Evolutionary conservation across 176 grass and related monocot genomes (phyloP).

Genomic region (Ensete glaucum): DNA sequence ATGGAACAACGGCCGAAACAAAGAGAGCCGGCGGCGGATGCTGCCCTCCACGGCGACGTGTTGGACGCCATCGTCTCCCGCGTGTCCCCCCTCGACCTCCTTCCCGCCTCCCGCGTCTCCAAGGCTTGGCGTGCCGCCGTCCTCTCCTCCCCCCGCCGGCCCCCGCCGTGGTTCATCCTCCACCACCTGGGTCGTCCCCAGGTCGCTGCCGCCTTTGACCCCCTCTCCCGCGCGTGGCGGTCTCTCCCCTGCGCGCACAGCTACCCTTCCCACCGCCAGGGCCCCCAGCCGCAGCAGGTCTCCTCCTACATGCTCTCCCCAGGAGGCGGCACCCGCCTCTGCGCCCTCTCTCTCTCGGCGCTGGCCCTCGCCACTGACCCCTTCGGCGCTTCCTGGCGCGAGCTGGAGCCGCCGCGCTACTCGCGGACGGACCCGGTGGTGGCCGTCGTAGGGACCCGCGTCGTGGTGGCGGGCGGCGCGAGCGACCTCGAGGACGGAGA

Average conservation of each 20-base stretch:
- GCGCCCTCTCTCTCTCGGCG: slow-evolving; percentile 16
- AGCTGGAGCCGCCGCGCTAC: slow-evolving; percentile 18
- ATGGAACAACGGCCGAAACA: neutral
- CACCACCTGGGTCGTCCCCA: slow-evolving; percentile 3
- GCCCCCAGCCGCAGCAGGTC: neutral
- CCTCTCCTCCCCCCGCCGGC: slow-evolving; percentile 2
- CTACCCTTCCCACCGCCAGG: neutral
- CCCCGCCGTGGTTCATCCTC: neutral
- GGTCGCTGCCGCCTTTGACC: slow-evolving; percentile 20
- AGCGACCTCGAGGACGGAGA: slow-evolving; percentile 13
- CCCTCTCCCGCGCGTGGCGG: slow-evolving; percentile 12
- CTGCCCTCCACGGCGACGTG: slow-evolving; percentile 19
- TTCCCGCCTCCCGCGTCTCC: slow-evolving; percentile 22
- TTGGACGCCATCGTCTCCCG: slow-evolving; percentile 29
- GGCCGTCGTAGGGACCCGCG: slow-evolving; percentile 10
- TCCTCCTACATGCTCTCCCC: neutral
- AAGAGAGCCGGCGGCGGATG: neutral
- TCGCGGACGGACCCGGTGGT: slow-evolving; percentile 34
- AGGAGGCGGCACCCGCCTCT: slow-evolving; percentile 22
- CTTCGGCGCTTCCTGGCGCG: slow-evolving; percentile 21
- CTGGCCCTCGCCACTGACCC: slow-evolving; percentile 23
- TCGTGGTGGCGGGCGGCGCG: slow-evolving; percentile 24
- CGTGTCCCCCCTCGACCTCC: slow-evolving; percentile 21
- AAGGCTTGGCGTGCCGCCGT: slow-evolving; percentile 23
- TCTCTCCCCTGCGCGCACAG: neutral